These are phyloP conservation scores for Tulasnella sp. DNA, from an alignment of 768 basidiomycete genomes.

Conservation along the genomic window DNA sequence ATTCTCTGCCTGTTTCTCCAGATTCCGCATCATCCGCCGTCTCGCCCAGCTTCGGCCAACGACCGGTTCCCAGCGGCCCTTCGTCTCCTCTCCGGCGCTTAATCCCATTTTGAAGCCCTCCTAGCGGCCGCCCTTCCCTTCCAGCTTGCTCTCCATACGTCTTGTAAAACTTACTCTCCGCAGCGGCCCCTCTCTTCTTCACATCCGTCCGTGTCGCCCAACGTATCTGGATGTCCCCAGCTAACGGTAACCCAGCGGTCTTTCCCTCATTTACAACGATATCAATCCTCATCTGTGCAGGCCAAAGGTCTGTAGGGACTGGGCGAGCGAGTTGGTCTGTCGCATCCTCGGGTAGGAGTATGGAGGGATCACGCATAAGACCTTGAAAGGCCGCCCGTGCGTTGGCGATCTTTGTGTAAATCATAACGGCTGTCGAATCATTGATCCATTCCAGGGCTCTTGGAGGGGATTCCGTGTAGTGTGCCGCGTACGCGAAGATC, in stretches of 20 bases:
- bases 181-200: constrained; percentile 65
- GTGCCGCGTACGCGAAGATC: constrained; percentile 72
- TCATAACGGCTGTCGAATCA: constrained; percentile 70
- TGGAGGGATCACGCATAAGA: constrained; percentile 2
- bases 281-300: constrained; percentile 67
- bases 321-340: constrained; percentile 55
- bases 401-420: constrained; percentile 47
- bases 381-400: constrained; percentile 32
- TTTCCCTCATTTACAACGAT: constrained; percentile 47
- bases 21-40: constrained; percentile 23
- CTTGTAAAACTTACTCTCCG: constrained; percentile 67
- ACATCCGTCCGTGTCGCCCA: constrained; percentile 65
- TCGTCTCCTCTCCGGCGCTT: not conserved
- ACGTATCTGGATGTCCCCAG: constrained; percentile 56
- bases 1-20: constrained; percentile 25
- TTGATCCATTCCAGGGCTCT: constrained; percentile 79
- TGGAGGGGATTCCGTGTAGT: constrained; percentile 56
- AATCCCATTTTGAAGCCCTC: constrained; percentile 28
- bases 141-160: constrained; percentile 59
- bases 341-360: constrained; percentile 33
- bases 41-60: constrained; percentile 14
- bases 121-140: constrained; percentile 38
- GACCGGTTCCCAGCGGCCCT: constrained; percentile 18
- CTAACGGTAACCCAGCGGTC: constrained; percentile 44
- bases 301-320: constrained; percentile 66